Evolutionary conservation across 148 eudicot genomes (phyloP).

Genomic region (Camellia sinensis): DNA sequence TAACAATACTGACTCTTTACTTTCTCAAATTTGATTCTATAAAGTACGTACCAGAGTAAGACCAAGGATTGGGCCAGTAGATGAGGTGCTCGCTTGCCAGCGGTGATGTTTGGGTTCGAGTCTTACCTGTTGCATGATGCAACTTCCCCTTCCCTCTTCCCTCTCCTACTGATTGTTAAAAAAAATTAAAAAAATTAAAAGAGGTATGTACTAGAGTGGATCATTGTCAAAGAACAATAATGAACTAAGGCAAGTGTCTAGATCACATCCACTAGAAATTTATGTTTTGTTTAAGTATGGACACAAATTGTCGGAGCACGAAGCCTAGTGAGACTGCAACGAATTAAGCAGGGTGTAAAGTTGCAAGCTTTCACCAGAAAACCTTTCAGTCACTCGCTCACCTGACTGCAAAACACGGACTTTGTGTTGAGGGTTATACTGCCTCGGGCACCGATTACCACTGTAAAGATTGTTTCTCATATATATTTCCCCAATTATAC

Average conservation of each 20-base stretch:
- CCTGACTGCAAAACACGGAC: neutral
- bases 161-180: too few species aligned
- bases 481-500: neutral
- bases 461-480: neutral
- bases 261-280: too few species aligned
- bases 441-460: neutral
- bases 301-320: too few species aligned
- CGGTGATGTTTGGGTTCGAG: too few species aligned
- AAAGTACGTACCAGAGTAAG: too few species aligned
- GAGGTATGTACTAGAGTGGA: neutral
- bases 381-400: neutral
- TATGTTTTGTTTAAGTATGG: neutral
- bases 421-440: neutral
- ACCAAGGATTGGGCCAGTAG: too few species aligned
- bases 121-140: too few species aligned
- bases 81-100: too few species aligned
- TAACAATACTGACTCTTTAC: too few species aligned
- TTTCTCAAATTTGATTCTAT: too few species aligned
- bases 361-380: neutral
- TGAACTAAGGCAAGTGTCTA: neutral
- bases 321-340: neutral
- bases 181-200: too few species aligned
- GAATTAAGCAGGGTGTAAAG: neutral
- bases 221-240: neutral
- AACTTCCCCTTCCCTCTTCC: too few species aligned